Conservation (phyloP, 2,329 filamentous ascomycete genomes). For the Aspergillus pseudonomiae region DNA sequence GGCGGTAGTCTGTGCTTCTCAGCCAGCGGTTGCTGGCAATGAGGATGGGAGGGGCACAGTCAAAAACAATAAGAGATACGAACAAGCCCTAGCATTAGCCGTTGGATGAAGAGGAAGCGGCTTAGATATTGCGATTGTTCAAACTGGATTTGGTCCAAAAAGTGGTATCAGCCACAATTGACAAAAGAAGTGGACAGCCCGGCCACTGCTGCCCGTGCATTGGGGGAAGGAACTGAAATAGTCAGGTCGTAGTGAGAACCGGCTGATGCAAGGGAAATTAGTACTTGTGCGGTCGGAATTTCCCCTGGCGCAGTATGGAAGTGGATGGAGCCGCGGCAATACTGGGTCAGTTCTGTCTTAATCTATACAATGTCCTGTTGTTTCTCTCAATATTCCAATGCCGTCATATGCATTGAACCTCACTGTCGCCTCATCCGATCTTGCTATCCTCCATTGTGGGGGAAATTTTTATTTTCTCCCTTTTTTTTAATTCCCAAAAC, state of each 20-base stretch:
- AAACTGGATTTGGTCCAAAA: conserved; percentile 11
- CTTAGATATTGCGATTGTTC: not conserved
- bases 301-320: conserved; percentile 11
- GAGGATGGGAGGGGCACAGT: not conserved
- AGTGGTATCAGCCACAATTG: conserved; percentile 22
- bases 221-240: conserved; percentile 1
- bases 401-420: conserved; percentile 6
- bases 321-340: conserved; percentile 16
- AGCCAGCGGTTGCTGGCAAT: conserved; percentile 23
- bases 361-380: conserved; percentile 5
- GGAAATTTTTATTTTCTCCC: not conserved
- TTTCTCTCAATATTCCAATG: conserved; percentile 9
- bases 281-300: conserved; percentile 15
- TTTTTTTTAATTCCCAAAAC: not conserved
- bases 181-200: conserved; percentile 14
- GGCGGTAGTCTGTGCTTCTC: conserved; percentile 26
- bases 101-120: not conserved
- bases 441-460: not conserved
- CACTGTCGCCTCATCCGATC: conserved; percentile 1
- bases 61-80: conserved; percentile 3
- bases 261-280: conserved; percentile 22
- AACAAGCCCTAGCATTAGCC: conserved; percentile 6
- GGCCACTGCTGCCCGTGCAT: conserved; percentile 9
- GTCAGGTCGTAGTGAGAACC: conserved; percentile 4
- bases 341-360: conserved; percentile 8